Percentiles rank a stretch among this genome's conserved stretches.
Evolutionary conservation across 441 rosid genomes (phyloP).

Genomic region (Corymbia calophylla): DNA sequence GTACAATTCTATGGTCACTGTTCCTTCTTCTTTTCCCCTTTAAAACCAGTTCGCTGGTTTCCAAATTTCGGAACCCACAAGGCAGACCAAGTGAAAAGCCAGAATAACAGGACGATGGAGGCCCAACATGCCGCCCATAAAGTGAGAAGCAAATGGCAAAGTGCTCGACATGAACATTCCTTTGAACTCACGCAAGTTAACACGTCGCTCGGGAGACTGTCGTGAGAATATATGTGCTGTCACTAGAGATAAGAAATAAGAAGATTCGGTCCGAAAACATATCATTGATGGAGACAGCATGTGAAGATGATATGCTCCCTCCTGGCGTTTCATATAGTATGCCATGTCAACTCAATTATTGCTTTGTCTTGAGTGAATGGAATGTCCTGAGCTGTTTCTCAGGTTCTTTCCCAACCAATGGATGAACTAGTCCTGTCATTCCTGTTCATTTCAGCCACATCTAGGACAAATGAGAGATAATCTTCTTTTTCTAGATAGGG

Average conservation of each 20-base stretch:
- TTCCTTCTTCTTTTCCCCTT: background rate
- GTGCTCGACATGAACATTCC: background rate
- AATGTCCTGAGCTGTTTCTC: background rate
- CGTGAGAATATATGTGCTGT: background rate
- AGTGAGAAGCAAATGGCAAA: background rate
- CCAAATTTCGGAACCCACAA: background rate
- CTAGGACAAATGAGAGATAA: background rate
- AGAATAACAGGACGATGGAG: background rate
- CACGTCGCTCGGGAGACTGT: background rate
- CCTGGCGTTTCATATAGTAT: background rate
- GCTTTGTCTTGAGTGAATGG: background rate
- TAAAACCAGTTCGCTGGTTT: background rate
- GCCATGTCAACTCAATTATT: background rate
- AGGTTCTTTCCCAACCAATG: background rate
- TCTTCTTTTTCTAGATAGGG: background rate
- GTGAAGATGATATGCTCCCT: background rate
- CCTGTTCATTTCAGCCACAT: background rate
- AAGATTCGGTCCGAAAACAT: background rate
- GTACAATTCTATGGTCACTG: background rate
- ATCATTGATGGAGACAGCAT: background rate
- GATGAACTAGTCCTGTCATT: background rate
- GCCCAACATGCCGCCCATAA: background rate
- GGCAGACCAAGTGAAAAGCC: background rate
- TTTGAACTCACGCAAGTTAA: background rate
- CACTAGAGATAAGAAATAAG: background rate